A percentile compares a stretch with the other conserved stretches of the same genome.
Evolutionary conservation across 2,329 filamentous ascomycete species (phyloP).

Genomic region (Mollisia scopiformis): DNA sequence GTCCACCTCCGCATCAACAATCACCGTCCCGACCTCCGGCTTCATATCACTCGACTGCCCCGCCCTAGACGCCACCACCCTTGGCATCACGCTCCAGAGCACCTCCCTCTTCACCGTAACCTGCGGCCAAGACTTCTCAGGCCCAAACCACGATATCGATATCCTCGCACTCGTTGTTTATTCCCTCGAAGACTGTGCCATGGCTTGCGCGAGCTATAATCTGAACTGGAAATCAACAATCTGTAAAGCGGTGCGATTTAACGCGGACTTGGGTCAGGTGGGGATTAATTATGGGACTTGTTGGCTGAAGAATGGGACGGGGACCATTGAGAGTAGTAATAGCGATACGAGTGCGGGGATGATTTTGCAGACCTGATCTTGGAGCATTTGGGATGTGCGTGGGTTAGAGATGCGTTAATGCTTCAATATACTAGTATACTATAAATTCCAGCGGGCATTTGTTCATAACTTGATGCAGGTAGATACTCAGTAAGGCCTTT

Average conservation of each 20-base stretch:
- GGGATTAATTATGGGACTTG: slow-evolving; percentile 16
- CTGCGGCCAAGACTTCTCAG: slow-evolving; percentile 15
- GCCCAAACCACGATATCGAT: not conserved
- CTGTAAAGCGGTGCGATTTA: slow-evolving; percentile 16
- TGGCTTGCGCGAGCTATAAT: slow-evolving; percentile 21
- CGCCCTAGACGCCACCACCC: not conserved
- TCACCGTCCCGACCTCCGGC: not conserved
- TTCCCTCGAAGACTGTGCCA: slow-evolving; percentile 13
- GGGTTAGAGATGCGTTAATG: too few species aligned
- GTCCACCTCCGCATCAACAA: not conserved
- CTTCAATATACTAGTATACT: too few species aligned
- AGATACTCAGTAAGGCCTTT: too few species aligned
- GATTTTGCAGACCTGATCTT: too few species aligned
- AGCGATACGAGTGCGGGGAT: not conserved
- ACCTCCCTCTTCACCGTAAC: slow-evolving; percentile 11
- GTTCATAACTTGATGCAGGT: too few species aligned
- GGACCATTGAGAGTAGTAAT: not conserved
- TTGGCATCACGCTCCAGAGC: not conserved
- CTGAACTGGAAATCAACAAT: not conserved
- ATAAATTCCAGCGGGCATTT: too few species aligned
- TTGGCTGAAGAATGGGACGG: slow-evolving; percentile 3
- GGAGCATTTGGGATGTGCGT: too few species aligned
- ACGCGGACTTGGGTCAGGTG: slow-evolving; percentile 8
- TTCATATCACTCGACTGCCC: slow-evolving; percentile 11
- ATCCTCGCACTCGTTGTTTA: slow-evolving; percentile 18